A percentile compares a stretch with the other conserved stretches of the same genome.
Evolutionary conservation across 1,284 basidiomycete species (phyloP).

Genomic region (Sporisorium graminicola): DNA sequence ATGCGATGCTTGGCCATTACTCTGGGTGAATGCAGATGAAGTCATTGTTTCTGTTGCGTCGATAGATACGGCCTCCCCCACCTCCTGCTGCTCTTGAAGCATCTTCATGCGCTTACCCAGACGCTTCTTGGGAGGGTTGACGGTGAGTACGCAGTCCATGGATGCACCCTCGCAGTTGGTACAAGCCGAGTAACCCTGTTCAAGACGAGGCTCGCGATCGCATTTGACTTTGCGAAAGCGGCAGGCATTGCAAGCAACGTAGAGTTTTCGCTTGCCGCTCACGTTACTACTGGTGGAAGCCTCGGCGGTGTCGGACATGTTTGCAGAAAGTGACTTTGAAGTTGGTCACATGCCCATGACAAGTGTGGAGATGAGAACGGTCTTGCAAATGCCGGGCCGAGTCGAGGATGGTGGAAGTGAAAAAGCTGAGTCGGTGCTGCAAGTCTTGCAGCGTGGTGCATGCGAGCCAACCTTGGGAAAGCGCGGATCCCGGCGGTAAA

Average conservation of each 20-base stretch:
- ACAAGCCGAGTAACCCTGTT: slow-evolving; percentile 25
- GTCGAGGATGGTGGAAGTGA: not conserved
- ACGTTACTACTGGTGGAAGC: slow-evolving; percentile 7
- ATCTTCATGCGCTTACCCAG: slow-evolving; percentile 41
- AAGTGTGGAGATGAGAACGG: too few relatives aligned
- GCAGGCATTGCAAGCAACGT: slow-evolving; percentile 42
- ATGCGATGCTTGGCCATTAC: not conserved
- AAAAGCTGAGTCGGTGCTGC: not conserved
- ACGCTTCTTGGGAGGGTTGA: slow-evolving; percentile 45
- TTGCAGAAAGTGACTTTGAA: not conserved
- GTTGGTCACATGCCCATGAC: too few relatives aligned
- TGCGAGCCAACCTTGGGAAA: not conserved
- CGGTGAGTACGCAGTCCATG: slow-evolving; percentile 38
- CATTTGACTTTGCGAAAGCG: slow-evolving; percentile 49
- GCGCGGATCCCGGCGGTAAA: not conserved
- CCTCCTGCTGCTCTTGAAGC: slow-evolving; percentile 35
- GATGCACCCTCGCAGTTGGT: slow-evolving; percentile 25
- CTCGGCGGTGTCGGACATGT: slow-evolving; percentile 10
- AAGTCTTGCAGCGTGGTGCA: not conserved
- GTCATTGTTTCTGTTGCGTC: not conserved
- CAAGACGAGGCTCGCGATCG: slow-evolving; percentile 33
- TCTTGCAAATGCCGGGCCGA: too few relatives aligned
- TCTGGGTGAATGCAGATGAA: not conserved
- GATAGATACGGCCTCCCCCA: not conserved
- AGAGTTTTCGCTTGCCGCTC: slow-evolving; percentile 45